Evolutionary conservation across 1,139 yeast species (phyloP).

Genomic region (Geotrichum phurueaensis): DNA sequence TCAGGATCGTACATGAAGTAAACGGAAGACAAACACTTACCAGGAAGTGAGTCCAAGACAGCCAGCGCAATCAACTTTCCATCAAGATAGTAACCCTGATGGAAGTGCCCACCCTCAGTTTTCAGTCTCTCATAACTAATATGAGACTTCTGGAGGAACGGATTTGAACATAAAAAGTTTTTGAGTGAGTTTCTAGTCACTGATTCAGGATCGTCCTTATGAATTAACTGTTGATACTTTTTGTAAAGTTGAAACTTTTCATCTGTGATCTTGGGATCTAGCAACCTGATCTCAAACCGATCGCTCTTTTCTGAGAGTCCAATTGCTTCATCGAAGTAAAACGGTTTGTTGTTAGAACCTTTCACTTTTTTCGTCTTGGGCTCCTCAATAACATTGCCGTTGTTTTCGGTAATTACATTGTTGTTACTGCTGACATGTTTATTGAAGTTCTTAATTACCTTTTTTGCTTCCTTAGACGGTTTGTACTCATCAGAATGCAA

Average conservation of each 20-base stretch:
- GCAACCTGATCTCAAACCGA: constrained; percentile 48
- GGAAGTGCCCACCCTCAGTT: constrained; percentile 47
- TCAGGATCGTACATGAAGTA: constrained; percentile 89
- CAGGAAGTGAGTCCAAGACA: constrained; percentile 69
- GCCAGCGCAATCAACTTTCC: constrained; percentile 66
- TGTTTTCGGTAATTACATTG: background rate
- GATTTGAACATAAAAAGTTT: constrained; percentile 5
- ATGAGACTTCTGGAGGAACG: background rate
- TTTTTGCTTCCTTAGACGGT: constrained; percentile 61
- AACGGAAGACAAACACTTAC: constrained; percentile 67
- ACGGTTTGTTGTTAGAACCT: background rate
- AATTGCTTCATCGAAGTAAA: background rate
- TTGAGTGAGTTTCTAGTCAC: constrained; percentile 29
- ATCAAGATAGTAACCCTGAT: constrained; percentile 70
- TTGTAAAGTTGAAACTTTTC: constrained; percentile 64
- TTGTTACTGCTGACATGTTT: constrained; percentile 24
- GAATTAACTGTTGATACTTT: constrained; percentile 65
- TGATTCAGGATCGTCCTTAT: constrained; percentile 52
- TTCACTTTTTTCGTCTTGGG: background rate
- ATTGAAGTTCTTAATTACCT: constrained; percentile 57
- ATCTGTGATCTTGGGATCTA: constrained; percentile 46
- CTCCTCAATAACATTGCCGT: background rate
- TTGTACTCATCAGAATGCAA: constrained; percentile 46
- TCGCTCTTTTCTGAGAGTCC: constrained; percentile 1
- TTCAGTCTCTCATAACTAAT: constrained; percentile 25